phyloP scores from a whole-genome alignment of 225 moss, liverwort and hornwort genomes.

The Rhytidiadelphus loreus region DNA sequence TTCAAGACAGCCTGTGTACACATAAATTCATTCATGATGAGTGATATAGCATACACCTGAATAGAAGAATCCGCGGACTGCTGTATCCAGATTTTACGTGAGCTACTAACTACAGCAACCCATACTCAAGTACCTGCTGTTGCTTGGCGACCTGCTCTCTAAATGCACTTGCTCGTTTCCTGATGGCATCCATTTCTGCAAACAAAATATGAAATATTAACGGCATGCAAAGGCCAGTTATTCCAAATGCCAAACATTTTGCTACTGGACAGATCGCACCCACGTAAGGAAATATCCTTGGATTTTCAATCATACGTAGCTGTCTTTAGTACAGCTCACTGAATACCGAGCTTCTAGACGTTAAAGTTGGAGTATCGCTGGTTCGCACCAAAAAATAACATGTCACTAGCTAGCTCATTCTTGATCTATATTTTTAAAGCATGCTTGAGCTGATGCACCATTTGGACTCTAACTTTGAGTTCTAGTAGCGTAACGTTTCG shows the following conservation, averaged over 20 bases:
- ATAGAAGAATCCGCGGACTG: background rate
- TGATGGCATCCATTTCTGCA: conserved; percentile 78
- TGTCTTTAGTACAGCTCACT: background rate
- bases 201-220: background rate
- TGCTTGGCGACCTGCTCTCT: conserved; percentile 91
- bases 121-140: conserved; percentile 56
- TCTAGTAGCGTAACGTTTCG: background rate
- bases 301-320: background rate
- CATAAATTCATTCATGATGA: background rate
- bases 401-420: background rate
- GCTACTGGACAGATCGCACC: background rate
- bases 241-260: background rate
- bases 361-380: background rate
- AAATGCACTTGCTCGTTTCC: conserved; percentile 94
- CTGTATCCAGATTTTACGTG: background rate
- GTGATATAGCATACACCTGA: background rate
- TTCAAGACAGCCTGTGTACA: conserved; percentile 79
- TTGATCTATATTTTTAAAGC: background rate
- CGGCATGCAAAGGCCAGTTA: background rate
- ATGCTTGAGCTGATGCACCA: background rate
- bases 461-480: background rate
- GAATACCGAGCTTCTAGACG: background rate
- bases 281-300: background rate
- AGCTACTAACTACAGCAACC: background rate
- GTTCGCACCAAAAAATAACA: background rate